Percentiles rank a stretch among this genome's conserved stretches.
Conservation (phyloP, 2,329 filamentous ascomycete species). For the Alternaria rosae region DNA sequence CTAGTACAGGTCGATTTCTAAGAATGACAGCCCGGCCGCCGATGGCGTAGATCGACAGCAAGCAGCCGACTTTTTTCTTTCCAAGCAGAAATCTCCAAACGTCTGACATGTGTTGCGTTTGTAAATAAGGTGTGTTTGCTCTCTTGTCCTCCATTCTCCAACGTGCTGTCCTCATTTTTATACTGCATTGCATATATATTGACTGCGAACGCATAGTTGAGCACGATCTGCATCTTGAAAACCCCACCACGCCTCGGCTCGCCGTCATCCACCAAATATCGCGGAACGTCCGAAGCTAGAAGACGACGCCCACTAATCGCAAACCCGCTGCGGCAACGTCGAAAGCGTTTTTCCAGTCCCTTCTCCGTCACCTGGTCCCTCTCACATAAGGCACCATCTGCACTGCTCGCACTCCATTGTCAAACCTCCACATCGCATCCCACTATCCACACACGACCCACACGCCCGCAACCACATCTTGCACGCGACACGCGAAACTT, state of each 20-base stretch:
- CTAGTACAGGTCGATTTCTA: constrained; percentile 35
- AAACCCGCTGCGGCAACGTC: constrained; percentile 16
- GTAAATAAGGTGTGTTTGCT: constrained; percentile 11
- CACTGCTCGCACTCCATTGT: constrained; percentile 1
- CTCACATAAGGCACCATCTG: constrained; percentile 18
- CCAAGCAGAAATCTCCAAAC: constrained; percentile 15
- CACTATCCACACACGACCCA: constrained; percentile 23
- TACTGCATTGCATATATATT: constrained; percentile 8
- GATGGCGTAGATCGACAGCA: constrained; percentile 29
- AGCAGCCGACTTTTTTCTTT: constrained; percentile 19
- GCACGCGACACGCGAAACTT: constrained; percentile 28
- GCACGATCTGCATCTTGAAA: constrained; percentile 10
- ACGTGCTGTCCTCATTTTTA: constrained; percentile 8
- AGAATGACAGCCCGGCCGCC: constrained; percentile 25
- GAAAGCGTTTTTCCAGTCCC: constrained; percentile 22
- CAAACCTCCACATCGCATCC: constrained; percentile 16
- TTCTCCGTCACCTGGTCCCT: constrained; percentile 17
- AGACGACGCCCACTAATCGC: constrained; percentile 24
- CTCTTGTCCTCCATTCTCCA: background rate
- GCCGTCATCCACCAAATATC: constrained; percentile 24
- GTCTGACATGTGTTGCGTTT: constrained; percentile 14
- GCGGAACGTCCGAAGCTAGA: constrained; percentile 29
- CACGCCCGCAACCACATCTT: constrained; percentile 20
- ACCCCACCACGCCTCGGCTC: constrained; percentile 22
- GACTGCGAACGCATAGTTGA: constrained; percentile 13